Conservation (phyloP, 768 basidiomycete species). For the Boletus insuetus region DNA sequence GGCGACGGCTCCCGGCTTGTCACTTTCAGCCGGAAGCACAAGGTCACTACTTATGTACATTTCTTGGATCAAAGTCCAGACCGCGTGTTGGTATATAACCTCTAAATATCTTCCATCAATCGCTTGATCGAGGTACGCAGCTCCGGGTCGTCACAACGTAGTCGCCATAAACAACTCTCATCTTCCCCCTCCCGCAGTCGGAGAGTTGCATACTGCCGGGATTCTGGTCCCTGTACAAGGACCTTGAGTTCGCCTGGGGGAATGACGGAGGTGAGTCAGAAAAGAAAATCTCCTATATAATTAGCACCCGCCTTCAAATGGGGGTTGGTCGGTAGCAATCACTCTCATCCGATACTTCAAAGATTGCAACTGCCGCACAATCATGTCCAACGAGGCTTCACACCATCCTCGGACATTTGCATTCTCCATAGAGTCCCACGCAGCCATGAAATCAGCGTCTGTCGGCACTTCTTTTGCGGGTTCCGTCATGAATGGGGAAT, state of each 20-base stretch:
- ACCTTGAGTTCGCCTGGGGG: conserved; percentile 65
- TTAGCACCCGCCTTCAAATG: conserved; percentile 54
- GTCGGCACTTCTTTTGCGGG: conserved; percentile 22
- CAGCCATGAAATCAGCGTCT: conserved; percentile 46
- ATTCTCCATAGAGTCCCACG: conserved; percentile 55
- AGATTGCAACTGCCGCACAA: conserved; percentile 53
- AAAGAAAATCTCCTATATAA: neutral
- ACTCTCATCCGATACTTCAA: conserved; percentile 46
- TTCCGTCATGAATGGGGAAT: conserved; percentile 65
- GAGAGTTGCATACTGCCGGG: conserved; percentile 37
- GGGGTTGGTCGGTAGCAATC: conserved; percentile 50
- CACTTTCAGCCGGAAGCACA: too few species aligned
- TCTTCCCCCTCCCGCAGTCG: conserved; percentile 65
- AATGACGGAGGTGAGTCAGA: conserved; percentile 3
- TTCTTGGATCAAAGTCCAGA: too few species aligned
- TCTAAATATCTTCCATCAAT: conserved; percentile 31
- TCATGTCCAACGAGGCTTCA: conserved; percentile 50
- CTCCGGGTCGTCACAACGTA: conserved; percentile 50
- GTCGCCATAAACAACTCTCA: conserved; percentile 68
- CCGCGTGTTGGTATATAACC: too few species aligned
- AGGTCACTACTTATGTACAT: too few species aligned
- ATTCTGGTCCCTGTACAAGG: conserved; percentile 35
- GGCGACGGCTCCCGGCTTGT: too few species aligned
- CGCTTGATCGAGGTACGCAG: conserved; percentile 46
- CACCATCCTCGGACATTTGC: conserved; percentile 66